These are phyloP conservation scores for Podaxis rugospora DNA, from an alignment of 768 basidiomycete species.

Conservation along the genomic window DNA sequence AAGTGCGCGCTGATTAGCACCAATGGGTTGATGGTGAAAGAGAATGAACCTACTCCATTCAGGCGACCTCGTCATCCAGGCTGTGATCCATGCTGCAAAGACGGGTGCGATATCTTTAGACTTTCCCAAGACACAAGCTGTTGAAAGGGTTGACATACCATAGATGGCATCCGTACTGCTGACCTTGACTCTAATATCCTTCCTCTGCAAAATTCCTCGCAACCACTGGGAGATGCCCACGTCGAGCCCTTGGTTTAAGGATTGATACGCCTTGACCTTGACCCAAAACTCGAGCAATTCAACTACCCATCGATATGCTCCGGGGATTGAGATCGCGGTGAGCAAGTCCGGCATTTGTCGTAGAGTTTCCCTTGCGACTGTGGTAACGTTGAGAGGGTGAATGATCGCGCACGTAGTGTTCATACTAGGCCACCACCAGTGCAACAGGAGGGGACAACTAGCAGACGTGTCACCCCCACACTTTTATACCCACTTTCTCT, in stretches of 20 bases:
- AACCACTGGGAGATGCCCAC: background rate
- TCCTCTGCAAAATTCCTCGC: background rate
- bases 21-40: background rate
- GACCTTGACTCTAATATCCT: background rate
- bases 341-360: background rate
- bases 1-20: too few species aligned
- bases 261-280: background rate
- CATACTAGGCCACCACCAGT: background rate
- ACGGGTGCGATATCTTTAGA: background rate
- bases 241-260: background rate
- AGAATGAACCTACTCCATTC: conserved; percentile 41
- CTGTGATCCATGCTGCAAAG: conserved; percentile 49
- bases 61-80: conserved; percentile 53
- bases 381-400: background rate
- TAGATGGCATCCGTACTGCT: background rate
- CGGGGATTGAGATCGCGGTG: background rate
- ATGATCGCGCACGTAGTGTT: background rate
- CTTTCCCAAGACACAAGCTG: background rate
- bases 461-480: background rate
- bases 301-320: background rate
- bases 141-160: background rate
- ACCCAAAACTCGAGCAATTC: background rate
- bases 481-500: background rate
- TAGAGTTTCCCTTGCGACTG: background rate
- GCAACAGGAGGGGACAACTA: background rate